Base-by-base conservation (phyloP, 2,329 filamentous ascomycete species). In the Chrysoporthe austroafricana region DNA sequence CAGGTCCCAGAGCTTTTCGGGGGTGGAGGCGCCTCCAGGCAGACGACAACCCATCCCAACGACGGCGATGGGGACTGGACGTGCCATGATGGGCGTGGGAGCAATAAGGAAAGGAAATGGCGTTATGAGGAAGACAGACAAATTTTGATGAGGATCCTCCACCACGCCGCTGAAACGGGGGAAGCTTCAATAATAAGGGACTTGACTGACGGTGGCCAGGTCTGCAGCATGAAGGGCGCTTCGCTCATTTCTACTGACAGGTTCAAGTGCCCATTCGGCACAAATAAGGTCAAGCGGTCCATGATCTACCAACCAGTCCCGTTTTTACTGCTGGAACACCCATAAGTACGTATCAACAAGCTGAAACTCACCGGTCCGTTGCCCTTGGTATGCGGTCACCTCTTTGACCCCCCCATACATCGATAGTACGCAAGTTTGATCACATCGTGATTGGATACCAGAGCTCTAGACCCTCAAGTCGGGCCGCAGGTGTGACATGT, bases 1-100 rank as follows among this genome's bases (percentile, higher is more conserved):
- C 64, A 78, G 72, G 2, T 73, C 66, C 66, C 75, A 78, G 42
- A 78, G 76, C 42, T 77, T 64, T 18, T 44, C 52, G 14, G 63
- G 63, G 26, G 16, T 59, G 18, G 21, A 48, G 42, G 63, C 63
- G 42, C 63, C 63, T 46, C 63, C 63, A 3, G 63, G 63, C 32
- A 64, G 52, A 39, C 63, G 63, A 64, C 56, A 58, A 8, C 52
- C 63, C 54, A 64, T 46, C 26, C 63, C 63, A 21, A 64, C 52
- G 34, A 64, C 56, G 16, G 63, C 63, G 32, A 64, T 64, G 42
- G 63, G 63, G 3, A 43, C n/a, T 48, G 59, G 43, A 1, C 13
- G 59, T 32, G 59, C 42, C 59, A 61, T 61, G 59, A 61, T 48
- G 59, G 18, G 21, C 16, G 42, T 61, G 21, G 16, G 11, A 7